phyloP scores from a whole-genome alignment of 2,329 filamentous ascomycete genomes.

The Metarhizium humberi region DNA sequence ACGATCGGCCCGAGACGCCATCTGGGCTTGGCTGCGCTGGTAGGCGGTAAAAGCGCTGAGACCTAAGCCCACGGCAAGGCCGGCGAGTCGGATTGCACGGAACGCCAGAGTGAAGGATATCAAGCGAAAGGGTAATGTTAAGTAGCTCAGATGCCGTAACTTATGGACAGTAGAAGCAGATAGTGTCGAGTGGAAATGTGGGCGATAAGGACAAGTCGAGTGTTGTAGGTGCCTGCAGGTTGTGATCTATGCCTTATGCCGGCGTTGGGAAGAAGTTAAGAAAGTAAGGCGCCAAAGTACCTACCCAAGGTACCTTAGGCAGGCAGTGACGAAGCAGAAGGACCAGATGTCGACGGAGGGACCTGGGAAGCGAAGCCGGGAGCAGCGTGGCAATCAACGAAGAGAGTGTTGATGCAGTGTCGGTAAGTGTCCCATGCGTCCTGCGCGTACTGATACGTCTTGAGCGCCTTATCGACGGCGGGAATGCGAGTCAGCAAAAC shows the following conservation, averaged over 20 bases:
- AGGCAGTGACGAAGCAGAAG: no score
- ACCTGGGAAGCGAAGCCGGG: background rate
- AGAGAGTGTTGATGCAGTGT: background rate
- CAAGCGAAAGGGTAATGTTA: background rate
- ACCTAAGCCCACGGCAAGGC: slow-evolving; percentile 50
- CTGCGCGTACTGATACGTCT: no score
- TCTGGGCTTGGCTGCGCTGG: slow-evolving; percentile 35
- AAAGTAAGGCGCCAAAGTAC: background rate
- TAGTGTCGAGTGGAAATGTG: background rate
- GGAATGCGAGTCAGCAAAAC: background rate
- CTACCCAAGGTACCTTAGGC: no score
- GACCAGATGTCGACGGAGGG: background rate
- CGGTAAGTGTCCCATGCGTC: no score
- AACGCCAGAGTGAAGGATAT: slow-evolving; percentile 40
- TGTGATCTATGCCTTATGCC: background rate
- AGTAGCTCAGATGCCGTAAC: background rate
- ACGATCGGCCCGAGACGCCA: slow-evolving; percentile 21
- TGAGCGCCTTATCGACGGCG: background rate
- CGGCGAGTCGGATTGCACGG: slow-evolving; percentile 42
- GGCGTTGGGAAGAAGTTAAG: background rate
- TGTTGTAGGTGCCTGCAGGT: background rate
- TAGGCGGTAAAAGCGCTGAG: slow-evolving; percentile 47
- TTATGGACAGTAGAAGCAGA: background rate
- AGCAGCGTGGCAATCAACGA: background rate
- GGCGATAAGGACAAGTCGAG: background rate